Evolutionary conservation across 441 rosid genomes (phyloP).

Genomic region (Arabidopsis lyrata): DNA sequence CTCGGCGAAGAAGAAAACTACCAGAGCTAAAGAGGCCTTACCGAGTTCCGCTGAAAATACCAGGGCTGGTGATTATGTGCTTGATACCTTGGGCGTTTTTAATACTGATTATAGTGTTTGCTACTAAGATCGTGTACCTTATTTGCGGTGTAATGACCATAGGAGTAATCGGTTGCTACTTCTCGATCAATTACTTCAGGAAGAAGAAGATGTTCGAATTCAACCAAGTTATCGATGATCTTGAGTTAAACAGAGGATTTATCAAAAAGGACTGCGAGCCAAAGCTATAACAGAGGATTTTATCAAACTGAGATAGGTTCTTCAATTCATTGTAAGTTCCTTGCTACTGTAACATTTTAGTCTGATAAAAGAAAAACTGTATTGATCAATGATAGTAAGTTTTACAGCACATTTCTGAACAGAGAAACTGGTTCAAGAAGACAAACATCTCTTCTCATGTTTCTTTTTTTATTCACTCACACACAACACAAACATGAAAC

Average conservation of each 20-base stretch:
- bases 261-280: too few species aligned
- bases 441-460: not conserved
- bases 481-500: constrained; percentile 22
- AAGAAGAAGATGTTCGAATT: constrained; percentile 55
- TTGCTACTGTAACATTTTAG: not conserved
- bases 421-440: not conserved
- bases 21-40: constrained; percentile 67
- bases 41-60: constrained; percentile 60
- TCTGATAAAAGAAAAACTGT: not conserved
- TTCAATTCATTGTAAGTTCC: not conserved
- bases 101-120: constrained; percentile 62
- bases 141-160: constrained; percentile 65
- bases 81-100: constrained; percentile 72
- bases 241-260: constrained; percentile 3
- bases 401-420: constrained; percentile 21
- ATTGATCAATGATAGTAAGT: constrained; percentile 3
- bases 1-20: constrained; percentile 67
- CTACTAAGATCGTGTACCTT: constrained; percentile 69
- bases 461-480: constrained; percentile 32
- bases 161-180: constrained; percentile 69
- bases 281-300: not conserved
- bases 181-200: constrained; percentile 62
- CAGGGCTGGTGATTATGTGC: constrained; percentile 69
- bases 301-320: not conserved
- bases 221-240: constrained; percentile 35